Base-by-base conservation (phyloP, 2,329 filamentous ascomycete species). In the Ascochyta lentis region DNA sequence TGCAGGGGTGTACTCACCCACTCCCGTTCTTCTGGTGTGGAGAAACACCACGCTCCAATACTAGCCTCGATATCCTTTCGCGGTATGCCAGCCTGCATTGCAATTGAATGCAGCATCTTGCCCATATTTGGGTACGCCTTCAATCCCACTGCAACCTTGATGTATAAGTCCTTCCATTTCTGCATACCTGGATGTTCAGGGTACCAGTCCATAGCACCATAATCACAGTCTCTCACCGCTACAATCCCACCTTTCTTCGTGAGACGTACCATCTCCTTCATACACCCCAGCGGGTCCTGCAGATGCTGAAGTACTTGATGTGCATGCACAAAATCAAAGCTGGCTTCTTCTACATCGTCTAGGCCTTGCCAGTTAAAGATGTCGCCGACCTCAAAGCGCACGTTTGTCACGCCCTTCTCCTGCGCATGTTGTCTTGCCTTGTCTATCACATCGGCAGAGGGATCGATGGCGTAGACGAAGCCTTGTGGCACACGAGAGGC, bases 291-390 rank as follows among this genome's bases (percentile, higher is more conserved):
- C 0, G 84, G 84, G 56, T 83, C 76, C 22, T 74, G 69, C 4
- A 87, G 72, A 68, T 88, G 85, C 59, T 82, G 79, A 9, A 88
- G 74, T 3, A 87, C 80, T 65, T 87, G 84, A 63, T 86, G 83
- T 23, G 79, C 80, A 62, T 83, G 81, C 6, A 87, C 84, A n/a
- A 88, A 69, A 61, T 88, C 86, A 58, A 87, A 88, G 3, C 75
- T 67, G 26, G 58, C 69, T 45, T 70, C 65, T 19, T 65, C 53
- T 6, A 69, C 56, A 1, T 74, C 75, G 51, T 86, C 80, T 2
- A 74, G 59, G 40, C 77, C 80, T 2, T 72, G 55, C 48, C 82
- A 74, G 15, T 66, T 59, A 57, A 79, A 76, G 6, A 78, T 80
- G 72, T 78, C 74, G 2, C 76, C 73, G 27, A 76, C 64, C 35